phyloP scores from a whole-genome alignment of 2,329 filamentous ascomycete genomes.

The Coniochaeta prunicola region DNA sequence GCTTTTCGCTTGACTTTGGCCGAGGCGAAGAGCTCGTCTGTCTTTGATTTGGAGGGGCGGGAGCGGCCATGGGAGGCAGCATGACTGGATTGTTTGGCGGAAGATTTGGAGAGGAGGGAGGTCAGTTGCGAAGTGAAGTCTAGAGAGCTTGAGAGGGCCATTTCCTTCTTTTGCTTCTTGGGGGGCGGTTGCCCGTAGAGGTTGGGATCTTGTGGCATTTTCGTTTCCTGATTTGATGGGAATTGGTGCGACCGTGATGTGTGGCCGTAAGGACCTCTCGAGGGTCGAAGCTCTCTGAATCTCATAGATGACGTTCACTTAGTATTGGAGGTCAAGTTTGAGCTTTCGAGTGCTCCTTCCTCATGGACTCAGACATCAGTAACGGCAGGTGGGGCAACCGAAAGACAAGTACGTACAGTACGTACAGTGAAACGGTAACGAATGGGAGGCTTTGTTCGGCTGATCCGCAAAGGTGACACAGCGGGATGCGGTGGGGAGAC shows the following conservation, averaged over 20 bases:
- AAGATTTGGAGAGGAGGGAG: conserved; percentile 60
- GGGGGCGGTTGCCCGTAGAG: conserved; percentile 71
- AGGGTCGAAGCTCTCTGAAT: no score
- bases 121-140: conserved; percentile 86
- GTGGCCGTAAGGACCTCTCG: no score
- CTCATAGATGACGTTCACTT: not conserved
- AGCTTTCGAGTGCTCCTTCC: not conserved
- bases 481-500: not conserved
- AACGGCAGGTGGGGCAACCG: not conserved
- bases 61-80: conserved; percentile 38
- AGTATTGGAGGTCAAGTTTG: not conserved
- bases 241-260: not conserved
- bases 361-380: not conserved
- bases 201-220: conserved; percentile 57
- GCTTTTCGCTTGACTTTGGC: conserved; percentile 33
- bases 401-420: no score
- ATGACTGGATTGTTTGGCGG: conserved; percentile 30
- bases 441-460: not conserved
- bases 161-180: conserved; percentile 63
- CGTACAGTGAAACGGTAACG: not conserved
- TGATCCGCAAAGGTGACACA: not conserved
- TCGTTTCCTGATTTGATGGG: not conserved
- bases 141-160: conserved; percentile 65
- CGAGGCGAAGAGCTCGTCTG: conserved; percentile 57
- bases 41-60: conserved; percentile 50